Evolutionary conservation across 345 rosid genomes (phyloP), one percentile per base, ranked within the genome.

Genomic region (Psidium friedrichsthalianum): DNA sequence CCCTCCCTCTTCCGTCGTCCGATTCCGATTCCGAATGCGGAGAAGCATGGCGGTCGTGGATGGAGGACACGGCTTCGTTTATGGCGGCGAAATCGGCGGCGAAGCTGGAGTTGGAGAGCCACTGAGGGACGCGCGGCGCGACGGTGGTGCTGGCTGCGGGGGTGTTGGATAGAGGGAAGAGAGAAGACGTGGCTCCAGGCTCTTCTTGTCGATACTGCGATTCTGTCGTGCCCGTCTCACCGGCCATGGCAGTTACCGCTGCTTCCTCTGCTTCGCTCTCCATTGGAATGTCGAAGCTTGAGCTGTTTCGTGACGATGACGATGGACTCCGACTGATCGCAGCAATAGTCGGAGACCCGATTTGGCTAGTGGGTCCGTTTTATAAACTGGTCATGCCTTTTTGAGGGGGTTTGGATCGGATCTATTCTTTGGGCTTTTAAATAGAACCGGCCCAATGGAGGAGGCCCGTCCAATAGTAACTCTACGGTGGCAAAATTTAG

Each of bases 21-120:
- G 86, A 89, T 27, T 87, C 93, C 10, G 90, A 89, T 9, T 86
- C 87, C 89, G 61, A 54, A 22, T 42, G 85, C 56, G 78, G 47
- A 16, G 69, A 51, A 24, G 83, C 51, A 51, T 51, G 51, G 44
- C 49, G 49, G 57, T 80, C 83, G 27, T 86, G 90, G 55, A 89
- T 61, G 53, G 92, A 87, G 81, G 93, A 85, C 84, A 91, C 90
- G 57, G 92, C 88, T 74, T 90, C 91, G 91, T 93, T 87, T 84
- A 94, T 88, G 86, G 90, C 87, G 84, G 98, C 89, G 84, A 92
- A 90, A 89, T 95, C 95, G 87, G 90, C 85, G 59, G 94, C 89
- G 94, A 97, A 97, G 93, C 99, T 97, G 85, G 94, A 83, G 94
- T 95, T 96, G 89, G 88, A 89, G 84, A 97, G 97, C 99, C 99